Evolutionary conservation across 306 rosid genomes (phyloP).

Genomic region (barrel medic (Medicago truncatula)): DNA sequence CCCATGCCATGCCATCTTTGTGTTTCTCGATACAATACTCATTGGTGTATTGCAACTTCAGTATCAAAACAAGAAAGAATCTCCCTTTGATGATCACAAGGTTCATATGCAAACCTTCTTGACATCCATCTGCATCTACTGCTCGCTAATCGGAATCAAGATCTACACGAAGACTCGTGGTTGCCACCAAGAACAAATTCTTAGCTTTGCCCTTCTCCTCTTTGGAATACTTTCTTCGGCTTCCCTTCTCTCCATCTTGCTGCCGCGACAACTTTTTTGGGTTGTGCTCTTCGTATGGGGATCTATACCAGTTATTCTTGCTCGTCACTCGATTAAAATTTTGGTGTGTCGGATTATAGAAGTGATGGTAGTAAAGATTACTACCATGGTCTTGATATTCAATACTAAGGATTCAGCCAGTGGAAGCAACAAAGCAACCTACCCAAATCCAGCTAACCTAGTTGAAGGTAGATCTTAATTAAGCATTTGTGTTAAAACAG

Average conservation of each 20-base stretch:
- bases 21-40: conserved; percentile 39
- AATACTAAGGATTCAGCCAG: background rate
- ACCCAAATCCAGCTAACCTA: background rate
- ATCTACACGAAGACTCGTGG: background rate
- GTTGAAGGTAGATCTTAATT: background rate
- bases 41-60: conserved; percentile 31
- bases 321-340: background rate
- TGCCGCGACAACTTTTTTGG: background rate
- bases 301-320: conserved; percentile 3
- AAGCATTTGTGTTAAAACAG: background rate
- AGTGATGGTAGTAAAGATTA: background rate
- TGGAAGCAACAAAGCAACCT: background rate
- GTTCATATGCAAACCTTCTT: conserved; percentile 32
- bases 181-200: background rate
- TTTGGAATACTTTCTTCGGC: conserved; percentile 31
- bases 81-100: conserved; percentile 26
- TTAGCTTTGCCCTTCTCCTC: conserved; percentile 20
- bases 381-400: background rate
- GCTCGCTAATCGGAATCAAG: conserved; percentile 10
- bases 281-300: conserved; percentile 36
- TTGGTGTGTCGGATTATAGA: background rate
- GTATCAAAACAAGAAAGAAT: conserved; percentile 30
- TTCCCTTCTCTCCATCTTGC: conserved; percentile 31
- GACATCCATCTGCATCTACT: conserved; percentile 30
- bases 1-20: conserved; percentile 41